Evolutionary conservation across 768 basidiomycete species (phyloP).

Genomic region (Trametes cinnabarina): DNA sequence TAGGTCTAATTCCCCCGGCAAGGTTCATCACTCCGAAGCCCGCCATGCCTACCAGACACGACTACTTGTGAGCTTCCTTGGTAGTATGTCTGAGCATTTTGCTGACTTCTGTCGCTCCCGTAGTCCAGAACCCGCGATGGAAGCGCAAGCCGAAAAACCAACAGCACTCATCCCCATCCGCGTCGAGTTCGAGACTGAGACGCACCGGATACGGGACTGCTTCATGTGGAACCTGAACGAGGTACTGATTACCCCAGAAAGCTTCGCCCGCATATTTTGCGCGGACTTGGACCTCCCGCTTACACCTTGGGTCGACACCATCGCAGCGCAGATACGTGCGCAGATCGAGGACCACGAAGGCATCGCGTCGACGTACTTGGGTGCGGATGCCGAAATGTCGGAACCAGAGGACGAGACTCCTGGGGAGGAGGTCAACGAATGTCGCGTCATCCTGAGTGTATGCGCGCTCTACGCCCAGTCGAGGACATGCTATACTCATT

Average conservation of each 20-base stretch:
- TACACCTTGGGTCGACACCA: conserved; percentile 66
- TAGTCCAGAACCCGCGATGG: conserved; percentile 65
- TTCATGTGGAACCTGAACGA: conserved; percentile 97
- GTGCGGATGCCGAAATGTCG: conserved; percentile 54
- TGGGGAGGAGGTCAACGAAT: conserved; percentile 66
- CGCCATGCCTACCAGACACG: conserved; percentile 60
- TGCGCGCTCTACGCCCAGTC: conserved; percentile 28
- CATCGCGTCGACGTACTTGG: conserved; percentile 74
- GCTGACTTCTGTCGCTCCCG: not conserved
- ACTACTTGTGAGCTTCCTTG: conserved; percentile 63
- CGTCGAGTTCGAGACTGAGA: conserved; percentile 92
- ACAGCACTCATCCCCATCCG: conserved; percentile 83
- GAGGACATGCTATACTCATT: not conserved
- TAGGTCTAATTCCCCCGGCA: conserved; percentile 82
- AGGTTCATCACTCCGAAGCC: conserved; percentile 66
- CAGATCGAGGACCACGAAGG: conserved; percentile 91
- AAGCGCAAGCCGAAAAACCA: conserved; percentile 54
- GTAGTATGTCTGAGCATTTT: not conserved
- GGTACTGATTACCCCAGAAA: conserved; percentile 76
- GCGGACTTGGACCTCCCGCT: conserved; percentile 78
- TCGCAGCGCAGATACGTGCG: conserved; percentile 83
- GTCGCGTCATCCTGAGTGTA: conserved; percentile 79
- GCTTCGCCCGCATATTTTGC: conserved; percentile 86
- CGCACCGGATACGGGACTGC: conserved; percentile 87
- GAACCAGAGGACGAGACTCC: conserved; percentile 44